Percentiles rank a stretch among this genome's conserved stretches.
These are phyloP conservation scores for Mycena crocata DNA, from an alignment of 768 basidiomycete species.

Conservation along the genomic window DNA sequence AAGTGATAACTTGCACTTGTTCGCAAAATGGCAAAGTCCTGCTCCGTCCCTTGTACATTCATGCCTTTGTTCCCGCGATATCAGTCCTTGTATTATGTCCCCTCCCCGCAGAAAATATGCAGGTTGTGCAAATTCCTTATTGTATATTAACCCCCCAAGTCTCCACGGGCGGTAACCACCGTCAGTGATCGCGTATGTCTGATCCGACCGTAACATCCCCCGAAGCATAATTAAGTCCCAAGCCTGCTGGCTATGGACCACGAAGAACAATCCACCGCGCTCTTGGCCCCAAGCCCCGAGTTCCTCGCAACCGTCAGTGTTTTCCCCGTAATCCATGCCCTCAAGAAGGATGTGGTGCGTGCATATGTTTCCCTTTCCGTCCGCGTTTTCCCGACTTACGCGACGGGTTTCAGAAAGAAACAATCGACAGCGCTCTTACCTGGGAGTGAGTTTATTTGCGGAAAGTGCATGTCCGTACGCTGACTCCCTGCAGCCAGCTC, in stretches of 20 bases:
- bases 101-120: too few species aligned
- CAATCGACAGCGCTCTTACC: conserved; percentile 75
- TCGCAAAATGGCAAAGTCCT: too few species aligned
- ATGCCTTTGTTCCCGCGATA: too few species aligned
- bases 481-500: conserved; percentile 66
- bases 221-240: background rate
- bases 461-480: background rate
- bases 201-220: too few species aligned
- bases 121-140: background rate
- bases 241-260: conserved; percentile 55
- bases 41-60: too few species aligned
- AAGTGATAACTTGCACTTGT: too few species aligned
- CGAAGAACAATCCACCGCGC: conserved; percentile 52
- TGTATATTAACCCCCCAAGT: background rate
- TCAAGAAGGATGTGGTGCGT: conserved; percentile 79
- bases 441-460: conserved; percentile 77
- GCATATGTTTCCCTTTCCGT: background rate
- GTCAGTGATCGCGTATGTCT: background rate
- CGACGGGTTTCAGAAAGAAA: conserved; percentile 52
- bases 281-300: conserved; percentile 69
- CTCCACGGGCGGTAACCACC: background rate
- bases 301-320: conserved; percentile 74
- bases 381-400: conserved; percentile 11
- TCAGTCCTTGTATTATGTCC: too few species aligned
- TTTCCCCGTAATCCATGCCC: conserved; percentile 81